Base-by-base conservation (phyloP, 495 filamentous ascomycete species). In the Talaromyces nanjingensis region DNA sequence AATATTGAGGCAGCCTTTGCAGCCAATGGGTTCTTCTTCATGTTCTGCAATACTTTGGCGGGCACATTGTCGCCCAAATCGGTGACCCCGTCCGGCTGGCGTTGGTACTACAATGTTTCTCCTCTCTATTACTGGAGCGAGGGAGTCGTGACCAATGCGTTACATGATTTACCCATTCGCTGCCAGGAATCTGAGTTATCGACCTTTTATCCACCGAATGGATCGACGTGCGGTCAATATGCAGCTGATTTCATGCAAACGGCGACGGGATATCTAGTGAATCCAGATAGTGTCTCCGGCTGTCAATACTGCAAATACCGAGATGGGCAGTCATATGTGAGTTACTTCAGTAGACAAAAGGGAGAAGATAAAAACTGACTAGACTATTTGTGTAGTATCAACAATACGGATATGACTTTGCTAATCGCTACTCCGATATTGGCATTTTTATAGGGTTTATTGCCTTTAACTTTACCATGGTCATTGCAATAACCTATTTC, bases 151-250 rank as follows among this genome's bases (percentile, higher is more conserved):
- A 79, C 82, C 2, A 89, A 87, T 4, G 86, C 85, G 42, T 76
- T 91, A 6, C 84, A 88, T 68, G 76, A 75, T 6, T 67, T 83
- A 27, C 69, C 76, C 0, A 84, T 90, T 0, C 65, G 70, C 6
- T 90, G 88, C 69, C 62, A 65, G 11, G 27, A 65, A 1, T 34
- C 61, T 4, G 88, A 91, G 69, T 72, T 86, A 31, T 86, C 83
- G 64, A 64, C 57, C 0, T 90, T 91, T 72, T 69, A 69, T 0
- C 76, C 87, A 11, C 86, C 86, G 0, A 39, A 27, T 14, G 86
- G 84, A 1, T 78, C 86, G 66, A 86, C 79, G 0, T 93, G 90
- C 67, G 89, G 85, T 18, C 79, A 86, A 65, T 96, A 92, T 67
- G 73, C 91, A 73, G 63, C 68, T 16, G 59, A 76, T 8, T 91